These are phyloP conservation scores for Litchi chinensis DNA, from an alignment of 345 rosid species.

Conservation along the genomic window DNA sequence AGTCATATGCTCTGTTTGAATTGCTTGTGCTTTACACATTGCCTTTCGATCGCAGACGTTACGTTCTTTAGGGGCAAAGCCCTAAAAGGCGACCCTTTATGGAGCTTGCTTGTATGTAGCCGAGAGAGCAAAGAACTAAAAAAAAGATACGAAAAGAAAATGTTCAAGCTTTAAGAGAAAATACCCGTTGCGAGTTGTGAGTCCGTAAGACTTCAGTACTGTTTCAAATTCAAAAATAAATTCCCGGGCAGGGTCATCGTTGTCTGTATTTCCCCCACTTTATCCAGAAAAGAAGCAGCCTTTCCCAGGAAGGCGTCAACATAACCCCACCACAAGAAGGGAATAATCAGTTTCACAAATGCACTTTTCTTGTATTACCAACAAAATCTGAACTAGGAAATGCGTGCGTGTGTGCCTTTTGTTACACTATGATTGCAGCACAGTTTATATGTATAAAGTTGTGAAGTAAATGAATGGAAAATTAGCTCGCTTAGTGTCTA, in stretches of 20 bases:
- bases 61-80: too few relatives aligned
- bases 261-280: not conserved
- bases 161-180: conserved; percentile 17
- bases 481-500: too few relatives aligned
- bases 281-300: not conserved
- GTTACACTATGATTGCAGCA: too few relatives aligned
- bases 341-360: not conserved
- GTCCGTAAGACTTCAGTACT: conserved; percentile 7
- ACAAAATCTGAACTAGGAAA: too few relatives aligned
- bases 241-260: not conserved
- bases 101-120: not conserved
- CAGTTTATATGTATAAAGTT: too few relatives aligned
- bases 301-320: not conserved
- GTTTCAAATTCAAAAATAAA: conserved; percentile 22
- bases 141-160: not conserved
- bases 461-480: not conserved
- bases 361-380: not conserved
- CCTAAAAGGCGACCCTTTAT: too few relatives aligned
- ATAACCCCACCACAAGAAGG: not conserved
- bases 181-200: conserved; percentile 25
- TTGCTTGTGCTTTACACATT: too few relatives aligned
- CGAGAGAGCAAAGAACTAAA: not conserved
- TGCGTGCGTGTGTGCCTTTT: not conserved
- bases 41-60: too few relatives aligned
- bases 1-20: too few relatives aligned